These are phyloP conservation scores for Aureobasidium sp. DNA, from an alignment of 2,329 filamentous ascomycete genomes.

Conservation along the genomic window DNA sequence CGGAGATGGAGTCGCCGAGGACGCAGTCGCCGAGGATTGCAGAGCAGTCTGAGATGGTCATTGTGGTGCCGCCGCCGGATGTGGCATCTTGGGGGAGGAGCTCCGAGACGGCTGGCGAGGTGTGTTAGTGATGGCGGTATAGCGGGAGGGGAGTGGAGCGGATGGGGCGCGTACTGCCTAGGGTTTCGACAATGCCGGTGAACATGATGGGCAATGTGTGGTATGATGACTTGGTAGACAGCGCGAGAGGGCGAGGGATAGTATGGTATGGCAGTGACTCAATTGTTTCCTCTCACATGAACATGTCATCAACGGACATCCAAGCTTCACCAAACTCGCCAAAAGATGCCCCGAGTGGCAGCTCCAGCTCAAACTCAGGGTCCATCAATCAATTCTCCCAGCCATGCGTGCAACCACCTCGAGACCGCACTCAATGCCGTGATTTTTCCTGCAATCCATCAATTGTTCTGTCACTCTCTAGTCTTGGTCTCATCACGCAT, in stretches of 20 bases:
- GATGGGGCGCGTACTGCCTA: no score
- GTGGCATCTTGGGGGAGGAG: constrained; percentile 74
- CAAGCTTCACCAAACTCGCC: background rate
- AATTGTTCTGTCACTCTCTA: background rate
- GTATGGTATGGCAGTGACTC: background rate
- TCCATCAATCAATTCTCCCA: background rate
- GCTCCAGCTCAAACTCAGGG: background rate
- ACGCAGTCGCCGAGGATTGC: constrained; percentile 75
- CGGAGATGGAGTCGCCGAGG: constrained; percentile 84
- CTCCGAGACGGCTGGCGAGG: constrained; percentile 62
- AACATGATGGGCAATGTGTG: constrained; percentile 58
- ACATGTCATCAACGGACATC: background rate
- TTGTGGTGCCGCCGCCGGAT: constrained; percentile 69
- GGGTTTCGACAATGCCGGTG: constrained; percentile 84
- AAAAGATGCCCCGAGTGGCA: background rate
- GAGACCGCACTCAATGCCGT: background rate
- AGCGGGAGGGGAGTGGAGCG: no score
- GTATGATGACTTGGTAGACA: background rate
- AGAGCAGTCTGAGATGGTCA: constrained; percentile 70
- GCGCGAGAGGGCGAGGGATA: no score
- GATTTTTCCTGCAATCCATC: background rate
- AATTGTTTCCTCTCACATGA: background rate
- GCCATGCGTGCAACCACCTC: background rate
- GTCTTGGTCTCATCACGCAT: background rate
- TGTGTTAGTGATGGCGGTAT: constrained; percentile 17